Conservation (phyloP, 1,284 basidiomycete species). For the Agaricales sp. region DNA sequence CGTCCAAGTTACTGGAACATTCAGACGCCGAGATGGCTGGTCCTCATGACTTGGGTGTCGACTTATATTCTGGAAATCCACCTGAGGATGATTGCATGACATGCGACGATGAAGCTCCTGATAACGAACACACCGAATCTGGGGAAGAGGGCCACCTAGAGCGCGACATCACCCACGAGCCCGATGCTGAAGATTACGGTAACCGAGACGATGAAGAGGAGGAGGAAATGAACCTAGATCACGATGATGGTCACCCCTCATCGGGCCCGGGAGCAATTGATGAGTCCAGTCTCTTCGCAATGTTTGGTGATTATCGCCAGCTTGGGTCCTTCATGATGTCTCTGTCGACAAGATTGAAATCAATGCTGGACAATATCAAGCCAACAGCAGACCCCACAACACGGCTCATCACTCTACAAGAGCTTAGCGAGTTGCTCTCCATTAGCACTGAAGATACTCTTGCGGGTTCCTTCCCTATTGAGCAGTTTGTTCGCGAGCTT, state of each 20-base stretch:
- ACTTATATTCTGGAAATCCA: slow-evolving; percentile 40
- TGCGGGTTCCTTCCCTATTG: slow-evolving; percentile 89
- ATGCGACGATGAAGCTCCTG: slow-evolving; percentile 26
- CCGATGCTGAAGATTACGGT: slow-evolving; percentile 21
- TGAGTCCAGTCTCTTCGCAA: slow-evolving; percentile 68
- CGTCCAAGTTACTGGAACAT: slow-evolving; percentile 51
- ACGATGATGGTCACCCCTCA: slow-evolving; percentile 22
- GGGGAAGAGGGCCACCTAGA: slow-evolving; percentile 33
- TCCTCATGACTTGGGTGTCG: slow-evolving; percentile 48
- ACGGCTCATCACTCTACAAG: slow-evolving; percentile 84
- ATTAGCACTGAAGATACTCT: slow-evolving; percentile 98
- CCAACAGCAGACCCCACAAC: slow-evolving; percentile 70
- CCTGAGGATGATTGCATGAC: slow-evolving; percentile 26
- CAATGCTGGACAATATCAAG: slow-evolving; percentile 85
- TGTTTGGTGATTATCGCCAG: slow-evolving; percentile 77
- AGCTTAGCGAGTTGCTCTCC: slow-evolving; percentile 89
- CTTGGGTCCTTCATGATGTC: slow-evolving; percentile 89
- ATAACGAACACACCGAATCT: slow-evolving; percentile 17
- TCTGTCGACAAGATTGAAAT: slow-evolving; percentile 79
- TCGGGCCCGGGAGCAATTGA: slow-evolving; percentile 52
- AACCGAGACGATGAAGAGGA: slow-evolving; percentile 33
- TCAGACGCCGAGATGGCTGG: slow-evolving; percentile 73
- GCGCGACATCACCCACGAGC: slow-evolving; percentile 29
- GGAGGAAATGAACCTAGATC: slow-evolving; percentile 29
- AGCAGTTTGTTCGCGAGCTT: slow-evolving; percentile 87